phyloP scores from a whole-genome alignment of 345 rosid genomes.

The Capsella bursapastoris region DNA sequence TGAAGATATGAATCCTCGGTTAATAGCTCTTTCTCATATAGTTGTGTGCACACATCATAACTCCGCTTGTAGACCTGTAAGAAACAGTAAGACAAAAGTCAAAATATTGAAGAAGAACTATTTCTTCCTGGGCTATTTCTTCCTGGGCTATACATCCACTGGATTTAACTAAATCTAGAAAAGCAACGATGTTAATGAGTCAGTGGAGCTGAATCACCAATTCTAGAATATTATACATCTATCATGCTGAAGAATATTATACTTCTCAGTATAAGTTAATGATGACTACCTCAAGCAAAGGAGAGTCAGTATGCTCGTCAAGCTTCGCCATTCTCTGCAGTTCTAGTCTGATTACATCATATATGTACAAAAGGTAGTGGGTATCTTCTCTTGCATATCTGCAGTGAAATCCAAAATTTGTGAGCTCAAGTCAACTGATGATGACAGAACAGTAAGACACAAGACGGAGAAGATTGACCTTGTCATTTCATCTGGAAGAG shows the following conservation, averaged over 20 bases:
- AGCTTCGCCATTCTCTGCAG: constrained; percentile 55
- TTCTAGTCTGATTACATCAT: constrained; percentile 68
- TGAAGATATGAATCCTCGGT: constrained; percentile 81
- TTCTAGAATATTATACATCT: background rate
- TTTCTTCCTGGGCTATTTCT: background rate
- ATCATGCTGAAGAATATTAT: background rate
- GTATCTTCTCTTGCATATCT: constrained; percentile 99
- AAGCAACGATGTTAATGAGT: constrained; percentile 11
- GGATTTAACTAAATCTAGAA: constrained; percentile 13
- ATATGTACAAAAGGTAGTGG: constrained; percentile 82
- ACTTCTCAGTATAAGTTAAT: constrained; percentile 24
- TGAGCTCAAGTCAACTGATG: constrained; percentile 25
- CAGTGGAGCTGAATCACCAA: constrained; percentile 9
- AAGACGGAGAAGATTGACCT: constrained; percentile 51
- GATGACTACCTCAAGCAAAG: constrained; percentile 69
- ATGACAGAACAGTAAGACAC: constrained; percentile 18
- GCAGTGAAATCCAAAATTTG: constrained; percentile 35
- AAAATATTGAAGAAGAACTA: constrained; percentile 6
- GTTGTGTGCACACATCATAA: constrained; percentile 75
- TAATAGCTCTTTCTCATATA: constrained; percentile 90
- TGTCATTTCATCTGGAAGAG: constrained; percentile 88
- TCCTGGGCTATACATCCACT: constrained; percentile 14
- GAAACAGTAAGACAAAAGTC: constrained; percentile 29
- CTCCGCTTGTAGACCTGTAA: constrained; percentile 90
- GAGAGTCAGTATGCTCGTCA: constrained; percentile 56